Percentiles rank a stretch among this genome's conserved stretches.
Evolutionary conservation across 805 yeast genomes (phyloP).

Genomic region (Candida insectorum): DNA sequence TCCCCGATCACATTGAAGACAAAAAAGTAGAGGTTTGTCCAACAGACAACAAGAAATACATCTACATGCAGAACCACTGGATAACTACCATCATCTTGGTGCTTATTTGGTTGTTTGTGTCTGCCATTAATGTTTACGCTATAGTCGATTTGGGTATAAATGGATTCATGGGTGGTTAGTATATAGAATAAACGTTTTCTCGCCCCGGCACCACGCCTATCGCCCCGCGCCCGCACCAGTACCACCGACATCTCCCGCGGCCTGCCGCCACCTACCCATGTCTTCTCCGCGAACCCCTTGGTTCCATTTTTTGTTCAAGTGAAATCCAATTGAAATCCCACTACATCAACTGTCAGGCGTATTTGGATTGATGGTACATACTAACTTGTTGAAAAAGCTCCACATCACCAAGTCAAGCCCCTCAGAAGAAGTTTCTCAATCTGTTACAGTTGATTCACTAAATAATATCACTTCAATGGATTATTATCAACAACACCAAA

Average conservation of each 20-base stretch:
- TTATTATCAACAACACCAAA: slow-evolving; percentile 5
- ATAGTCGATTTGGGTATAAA: slow-evolving; percentile 37
- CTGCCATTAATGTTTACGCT: slow-evolving; percentile 68
- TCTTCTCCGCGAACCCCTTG: too few relatives aligned
- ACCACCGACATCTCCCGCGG: too few relatives aligned
- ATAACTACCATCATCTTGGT: slow-evolving; percentile 49
- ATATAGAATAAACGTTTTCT: too few relatives aligned
- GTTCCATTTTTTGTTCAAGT: too few relatives aligned
- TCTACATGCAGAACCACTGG: slow-evolving; percentile 64
- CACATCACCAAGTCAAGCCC: slow-evolving; percentile 29
- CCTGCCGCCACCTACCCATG: too few relatives aligned
- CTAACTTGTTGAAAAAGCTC: slow-evolving; percentile 32
- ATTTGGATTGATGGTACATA: slow-evolving; percentile 6
- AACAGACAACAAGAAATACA: slow-evolving; percentile 22
- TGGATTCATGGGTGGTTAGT: slow-evolving; percentile 20
- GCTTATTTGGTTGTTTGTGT: slow-evolving; percentile 66
- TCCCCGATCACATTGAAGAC: slow-evolving; percentile 15
- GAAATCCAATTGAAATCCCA: too few relatives aligned
- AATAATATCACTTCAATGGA: slow-evolving; percentile 15
- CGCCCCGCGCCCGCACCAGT: too few relatives aligned
- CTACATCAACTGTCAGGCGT: too few relatives aligned
- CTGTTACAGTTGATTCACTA: slow-evolving; percentile 13
- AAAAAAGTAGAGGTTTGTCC: slow-evolving; percentile 6
- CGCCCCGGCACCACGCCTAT: too few relatives aligned
- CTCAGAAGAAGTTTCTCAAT: slow-evolving; percentile 8